Evolutionary conservation across 352 stramenopile genomes (phyloP).

Genomic region (Pythium apleroticum): DNA sequence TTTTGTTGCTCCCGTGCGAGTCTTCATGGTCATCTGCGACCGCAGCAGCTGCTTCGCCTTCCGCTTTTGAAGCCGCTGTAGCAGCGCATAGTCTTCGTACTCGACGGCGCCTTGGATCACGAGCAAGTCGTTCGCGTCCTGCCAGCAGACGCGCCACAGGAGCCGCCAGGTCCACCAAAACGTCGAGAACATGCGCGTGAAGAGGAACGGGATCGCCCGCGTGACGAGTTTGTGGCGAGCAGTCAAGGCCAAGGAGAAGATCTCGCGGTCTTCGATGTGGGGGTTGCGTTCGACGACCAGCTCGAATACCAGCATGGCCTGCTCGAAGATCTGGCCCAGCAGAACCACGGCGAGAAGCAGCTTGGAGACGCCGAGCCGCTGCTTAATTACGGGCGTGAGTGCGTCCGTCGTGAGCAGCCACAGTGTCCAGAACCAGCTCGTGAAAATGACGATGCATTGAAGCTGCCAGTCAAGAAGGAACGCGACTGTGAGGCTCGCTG

Average conservation of each 20-base stretch:
- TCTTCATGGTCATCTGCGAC: not conserved
- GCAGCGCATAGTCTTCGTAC: slow-evolving; percentile 10
- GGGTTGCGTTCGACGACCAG: slow-evolving; percentile 19
- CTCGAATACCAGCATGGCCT: not conserved
- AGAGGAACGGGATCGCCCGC: slow-evolving; percentile 18
- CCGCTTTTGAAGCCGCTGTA: not conserved
- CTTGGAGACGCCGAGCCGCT: slow-evolving; percentile 14
- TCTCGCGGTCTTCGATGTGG: slow-evolving; percentile 4
- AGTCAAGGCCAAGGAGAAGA: not conserved
- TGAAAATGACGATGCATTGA: not conserved
- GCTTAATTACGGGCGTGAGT: slow-evolving; percentile 16
- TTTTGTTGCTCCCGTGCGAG: not conserved
- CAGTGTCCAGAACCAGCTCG: slow-evolving; percentile 19
- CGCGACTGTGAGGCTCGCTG: slow-evolving; percentile 12
- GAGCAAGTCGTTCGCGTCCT: slow-evolving; percentile 17
- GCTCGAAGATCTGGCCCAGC: not conserved
- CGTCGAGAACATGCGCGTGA: slow-evolving; percentile 14
- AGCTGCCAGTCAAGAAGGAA: slow-evolving; percentile 23
- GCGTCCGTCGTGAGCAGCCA: slow-evolving; percentile 23
- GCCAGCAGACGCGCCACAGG: slow-evolving; percentile 17
- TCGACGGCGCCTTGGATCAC: slow-evolving; percentile 24
- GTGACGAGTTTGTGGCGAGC: not conserved
- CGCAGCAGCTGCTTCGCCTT: not conserved
- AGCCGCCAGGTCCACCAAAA: slow-evolving; percentile 22
- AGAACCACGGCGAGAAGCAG: not conserved